Evolutionary conservation across 495 filamentous ascomycete genomes (phyloP).

Genomic region (Articulospora tetracladia): DNA sequence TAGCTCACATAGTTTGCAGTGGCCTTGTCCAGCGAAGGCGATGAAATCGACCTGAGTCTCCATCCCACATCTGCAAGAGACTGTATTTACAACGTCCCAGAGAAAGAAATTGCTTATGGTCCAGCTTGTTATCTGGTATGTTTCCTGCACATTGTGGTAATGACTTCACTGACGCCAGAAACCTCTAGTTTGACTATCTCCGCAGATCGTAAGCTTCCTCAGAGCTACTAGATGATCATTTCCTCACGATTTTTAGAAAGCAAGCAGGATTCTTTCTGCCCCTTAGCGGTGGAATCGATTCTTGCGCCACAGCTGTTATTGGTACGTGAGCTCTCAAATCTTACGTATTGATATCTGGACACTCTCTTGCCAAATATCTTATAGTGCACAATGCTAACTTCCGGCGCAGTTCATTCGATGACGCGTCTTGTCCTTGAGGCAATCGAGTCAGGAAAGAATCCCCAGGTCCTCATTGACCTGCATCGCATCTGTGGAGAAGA

Average conservation of each 20-base stretch:
- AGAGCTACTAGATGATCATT: not conserved
- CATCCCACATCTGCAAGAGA: slow-evolving; percentile 15
- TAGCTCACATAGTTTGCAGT: not conserved
- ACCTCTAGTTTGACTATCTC: not conserved
- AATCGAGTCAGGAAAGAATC: slow-evolving; percentile 46
- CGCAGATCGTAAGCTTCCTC: not conserved
- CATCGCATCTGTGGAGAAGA: slow-evolving; percentile 45
- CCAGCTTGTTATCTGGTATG: slow-evolving; percentile 83
- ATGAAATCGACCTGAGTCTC: slow-evolving; percentile 1
- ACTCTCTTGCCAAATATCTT: too few species aligned
- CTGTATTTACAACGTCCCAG: slow-evolving; percentile 25
- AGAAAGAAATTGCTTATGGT: slow-evolving; percentile 58
- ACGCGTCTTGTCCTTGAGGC: slow-evolving; percentile 68
- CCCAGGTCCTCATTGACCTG: slow-evolving; percentile 68
- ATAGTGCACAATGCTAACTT: too few species aligned
- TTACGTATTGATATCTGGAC: too few species aligned
- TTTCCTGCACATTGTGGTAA: slow-evolving; percentile 32
- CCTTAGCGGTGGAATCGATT: slow-evolving; percentile 71
- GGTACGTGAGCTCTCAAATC: too few species aligned
- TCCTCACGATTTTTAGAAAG: not conserved
- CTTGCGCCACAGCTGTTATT: slow-evolving; percentile 56
- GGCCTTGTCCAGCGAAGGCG: not conserved
- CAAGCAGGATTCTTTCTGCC: slow-evolving; percentile 35
- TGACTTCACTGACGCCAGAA: not conserved
- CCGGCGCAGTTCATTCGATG: slow-evolving; percentile 79